Conservation (phyloP, 352 stramenopile species). For the Phytopythium delawarense region DNA sequence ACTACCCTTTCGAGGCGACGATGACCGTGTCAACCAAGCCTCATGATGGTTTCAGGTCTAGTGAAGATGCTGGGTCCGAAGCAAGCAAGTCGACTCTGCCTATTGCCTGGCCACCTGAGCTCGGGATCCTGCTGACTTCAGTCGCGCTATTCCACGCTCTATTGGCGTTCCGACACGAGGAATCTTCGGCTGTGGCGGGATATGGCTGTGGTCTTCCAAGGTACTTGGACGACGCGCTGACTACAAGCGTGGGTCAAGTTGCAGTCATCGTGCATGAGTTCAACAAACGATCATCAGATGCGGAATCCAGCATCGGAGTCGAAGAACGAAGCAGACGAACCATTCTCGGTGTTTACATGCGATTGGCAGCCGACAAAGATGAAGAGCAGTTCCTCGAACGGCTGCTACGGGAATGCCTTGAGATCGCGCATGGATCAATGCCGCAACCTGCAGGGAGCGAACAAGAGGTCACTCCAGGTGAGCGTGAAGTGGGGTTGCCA, state of each 20-base stretch:
- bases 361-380: background rate
- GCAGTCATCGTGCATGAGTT: background rate
- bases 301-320: background rate
- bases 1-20: background rate
- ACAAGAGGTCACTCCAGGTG: background rate
- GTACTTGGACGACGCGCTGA: constrained; percentile 1
- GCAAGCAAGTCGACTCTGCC: background rate
- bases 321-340: background rate
- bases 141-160: background rate
- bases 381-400: background rate
- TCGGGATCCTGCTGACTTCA: background rate
- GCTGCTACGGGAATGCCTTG: background rate
- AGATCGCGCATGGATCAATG: background rate
- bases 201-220: background rate
- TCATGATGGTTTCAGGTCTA: background rate
- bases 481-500: background rate
- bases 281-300: background rate
- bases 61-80: background rate
- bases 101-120: background rate
- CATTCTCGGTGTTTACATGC: background rate
- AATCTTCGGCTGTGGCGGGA: background rate
- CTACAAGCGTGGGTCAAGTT: background rate
- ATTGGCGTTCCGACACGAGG: background rate
- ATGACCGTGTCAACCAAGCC: background rate
- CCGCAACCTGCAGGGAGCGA: background rate